phyloP scores from a whole-genome alignment of 106 monocot species.

The Allium sativum region DNA sequence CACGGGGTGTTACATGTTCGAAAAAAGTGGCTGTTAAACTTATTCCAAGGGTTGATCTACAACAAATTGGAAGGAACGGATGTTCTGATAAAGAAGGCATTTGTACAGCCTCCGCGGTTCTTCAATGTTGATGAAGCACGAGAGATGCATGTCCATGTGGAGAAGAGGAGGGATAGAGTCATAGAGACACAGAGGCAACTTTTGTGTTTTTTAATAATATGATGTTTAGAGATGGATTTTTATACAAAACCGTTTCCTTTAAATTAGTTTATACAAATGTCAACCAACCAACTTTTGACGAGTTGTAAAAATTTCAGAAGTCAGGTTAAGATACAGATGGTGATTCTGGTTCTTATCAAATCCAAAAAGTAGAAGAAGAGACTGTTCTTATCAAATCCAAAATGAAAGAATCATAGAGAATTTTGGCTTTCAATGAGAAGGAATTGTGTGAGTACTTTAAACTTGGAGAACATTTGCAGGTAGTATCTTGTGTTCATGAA shows the following conservation, averaged over 20 bases:
- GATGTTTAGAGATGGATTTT: slow-evolving; percentile 94
- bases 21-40: slow-evolving; percentile 84
- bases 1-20: no score
- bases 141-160: slow-evolving; percentile 91
- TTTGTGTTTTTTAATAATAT: slow-evolving; percentile 72
- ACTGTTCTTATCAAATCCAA: slow-evolving; percentile 83
- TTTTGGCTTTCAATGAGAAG: slow-evolving; percentile 77
- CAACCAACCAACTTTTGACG: slow-evolving; percentile 92
- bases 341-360: slow-evolving; percentile 65
- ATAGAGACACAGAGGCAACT: slow-evolving; percentile 61
- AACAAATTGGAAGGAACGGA: slow-evolving; percentile 73
- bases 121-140: slow-evolving; percentile 92
- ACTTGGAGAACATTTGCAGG: slow-evolving; percentile 98
- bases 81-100: slow-evolving; percentile 71
- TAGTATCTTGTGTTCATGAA: slow-evolving; percentile 87
- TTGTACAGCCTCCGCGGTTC: slow-evolving; percentile 85
- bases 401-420: slow-evolving; percentile 64
- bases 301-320: slow-evolving; percentile 85
- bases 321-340: slow-evolving; percentile 79
- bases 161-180: slow-evolving; percentile 56
- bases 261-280: slow-evolving; percentile 66
- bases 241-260: slow-evolving; percentile 74
- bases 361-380: slow-evolving; percentile 97
- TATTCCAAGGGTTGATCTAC: slow-evolving; percentile 91
- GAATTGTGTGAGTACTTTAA: slow-evolving; percentile 96